phyloP scores from a whole-genome alignment of 2,329 filamentous ascomycete species.

The Aspergillus quadricinctus region DNA sequence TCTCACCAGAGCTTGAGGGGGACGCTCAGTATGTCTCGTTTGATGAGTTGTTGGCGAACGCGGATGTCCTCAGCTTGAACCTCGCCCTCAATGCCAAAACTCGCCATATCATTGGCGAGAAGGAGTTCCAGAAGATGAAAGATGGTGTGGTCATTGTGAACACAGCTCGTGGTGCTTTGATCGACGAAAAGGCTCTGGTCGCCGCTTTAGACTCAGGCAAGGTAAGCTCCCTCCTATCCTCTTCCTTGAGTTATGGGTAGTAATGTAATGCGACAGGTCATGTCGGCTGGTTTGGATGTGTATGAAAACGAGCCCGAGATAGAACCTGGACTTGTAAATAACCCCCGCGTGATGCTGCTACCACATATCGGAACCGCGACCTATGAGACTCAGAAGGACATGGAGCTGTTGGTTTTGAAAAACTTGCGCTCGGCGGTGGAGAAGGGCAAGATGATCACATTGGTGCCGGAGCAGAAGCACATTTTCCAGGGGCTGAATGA shows the following conservation, averaged over 20 bases:
- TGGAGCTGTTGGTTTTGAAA: slow-evolving; percentile 57
- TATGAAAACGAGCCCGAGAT: slow-evolving; percentile 45
- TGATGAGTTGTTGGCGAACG: slow-evolving; percentile 42
- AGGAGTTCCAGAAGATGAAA: slow-evolving; percentile 44
- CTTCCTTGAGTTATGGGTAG: background rate
- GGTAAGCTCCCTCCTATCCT: slow-evolving; percentile 19
- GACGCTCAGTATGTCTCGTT: slow-evolving; percentile 44
- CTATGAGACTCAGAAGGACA: slow-evolving; percentile 58
- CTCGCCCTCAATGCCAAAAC: slow-evolving; percentile 43
- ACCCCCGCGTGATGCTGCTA: slow-evolving; percentile 48
- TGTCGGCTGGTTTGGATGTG: slow-evolving; percentile 44
- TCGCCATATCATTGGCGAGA: slow-evolving; percentile 43
- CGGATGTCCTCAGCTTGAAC: slow-evolving; percentile 46
- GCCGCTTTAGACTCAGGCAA: slow-evolving; percentile 43
- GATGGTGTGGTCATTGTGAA: slow-evolving; percentile 43
- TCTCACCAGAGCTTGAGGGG: slow-evolving; percentile 37
- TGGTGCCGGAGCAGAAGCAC: slow-evolving; percentile 57
- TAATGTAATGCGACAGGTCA: slow-evolving; percentile 23
- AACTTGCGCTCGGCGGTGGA: slow-evolving; percentile 56
- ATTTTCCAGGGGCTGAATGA: background rate
- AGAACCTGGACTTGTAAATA: slow-evolving; percentile 45
- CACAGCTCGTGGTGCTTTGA: slow-evolving; percentile 42
- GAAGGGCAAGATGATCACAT: slow-evolving; percentile 55
- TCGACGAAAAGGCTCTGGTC: slow-evolving; percentile 46
- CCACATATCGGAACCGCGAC: slow-evolving; percentile 60